Evolutionary conservation across 345 rosid species (phyloP), one percentile per base, ranked within the genome.

Genomic region (Arabidopsis arenosa): DNA sequence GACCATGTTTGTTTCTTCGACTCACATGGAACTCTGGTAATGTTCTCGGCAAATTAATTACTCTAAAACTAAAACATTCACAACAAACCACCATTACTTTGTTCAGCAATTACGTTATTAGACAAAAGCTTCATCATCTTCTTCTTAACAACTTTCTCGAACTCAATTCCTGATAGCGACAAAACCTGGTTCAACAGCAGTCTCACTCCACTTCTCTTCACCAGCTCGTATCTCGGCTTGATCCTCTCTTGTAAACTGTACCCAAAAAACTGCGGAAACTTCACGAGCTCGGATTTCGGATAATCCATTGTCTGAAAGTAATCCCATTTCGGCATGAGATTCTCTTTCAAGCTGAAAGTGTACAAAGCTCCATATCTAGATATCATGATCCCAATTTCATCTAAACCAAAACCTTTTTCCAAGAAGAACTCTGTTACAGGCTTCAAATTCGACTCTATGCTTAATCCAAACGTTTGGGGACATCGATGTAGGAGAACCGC

Each of bases 231-330:
- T 64, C 98, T 82, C 12, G 98, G 96, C 80, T 89, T 93, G 72
- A 93, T 89, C 85, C 97, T 87, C 61, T 80, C 89, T 48, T 84
- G 89, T 76, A 93, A 83, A 73, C 93, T 93, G 64, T 91, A 93
- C 56, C 98, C 96, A 12, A 93, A 93, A 84, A 85, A 93, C 74
- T 93, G 93, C 33, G 96, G 98, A 61, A 91, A 91, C 75, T 91
- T 91, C 28, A 91, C 88, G 2, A 93, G 94, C 80, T 91, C 97
- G 3, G 88, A 77, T 18, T 73, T 87, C 2, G 90, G 78, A 80
- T 89, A 93, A 66, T 87, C 97, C 96, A 87, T 89, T 37, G 90
- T 91, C 79, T 88, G 80, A 86, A 88, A 93, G 80, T 86, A 93
- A 44, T 93, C 93, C 98, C 98, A 93, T 78, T 93, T 93, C 3